Base-by-base conservation (phyloP, 441 rosid genomes). In the Biscutella auriculata region DNA sequence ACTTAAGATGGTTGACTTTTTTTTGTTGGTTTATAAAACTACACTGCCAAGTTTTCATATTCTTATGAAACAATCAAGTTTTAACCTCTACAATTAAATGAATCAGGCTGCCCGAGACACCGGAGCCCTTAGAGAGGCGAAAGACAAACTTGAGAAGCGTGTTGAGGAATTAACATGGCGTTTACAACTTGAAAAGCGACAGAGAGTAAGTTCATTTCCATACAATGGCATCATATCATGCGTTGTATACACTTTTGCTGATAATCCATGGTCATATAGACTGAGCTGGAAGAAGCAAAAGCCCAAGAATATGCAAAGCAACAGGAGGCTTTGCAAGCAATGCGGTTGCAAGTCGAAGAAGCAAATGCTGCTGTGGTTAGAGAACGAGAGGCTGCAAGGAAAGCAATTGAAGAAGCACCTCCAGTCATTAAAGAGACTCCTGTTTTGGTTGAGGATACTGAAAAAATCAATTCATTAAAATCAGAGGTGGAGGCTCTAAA, bases 101-200 rank as follows among this genome's bases (percentile, higher is more conserved):
- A 67, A 62, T 57, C 68, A 89, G 94, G 87, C 87, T 21, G 76
- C 87, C 28, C 73, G 84, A 65, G 94, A 85, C 60, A 85, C 94
- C 13, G 89, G 89, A 44, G 89, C 94, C 53, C 87, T 85, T 30
- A 79, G 82, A 75, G 94, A 82, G 77, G 87, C 85, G 10, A 85
- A 82, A 59, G 87, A 81, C 79, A 85, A 85, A 65, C 77, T 85
- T 49, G 94, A 85, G 67, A 85, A 85, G 74, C 89, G 94, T 25
- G 89, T 82, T 36, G 94, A 85, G 51, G 89, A 85, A 65, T 76
- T 85, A 67, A 81, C 85, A 44, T 82, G 87, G 87, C 89, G 94
- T 66, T 74, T 85, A 72, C 94, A 85, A 68, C 58, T 85, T 50
- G 94, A 85, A 70, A 85, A 85, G 70, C 77, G 94, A 54, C 68